Evolutionary conservation across 352 stramenopile species (phyloP), one percentile per base, ranked within the genome.

Genomic region (Pythium dissimile): DNA sequence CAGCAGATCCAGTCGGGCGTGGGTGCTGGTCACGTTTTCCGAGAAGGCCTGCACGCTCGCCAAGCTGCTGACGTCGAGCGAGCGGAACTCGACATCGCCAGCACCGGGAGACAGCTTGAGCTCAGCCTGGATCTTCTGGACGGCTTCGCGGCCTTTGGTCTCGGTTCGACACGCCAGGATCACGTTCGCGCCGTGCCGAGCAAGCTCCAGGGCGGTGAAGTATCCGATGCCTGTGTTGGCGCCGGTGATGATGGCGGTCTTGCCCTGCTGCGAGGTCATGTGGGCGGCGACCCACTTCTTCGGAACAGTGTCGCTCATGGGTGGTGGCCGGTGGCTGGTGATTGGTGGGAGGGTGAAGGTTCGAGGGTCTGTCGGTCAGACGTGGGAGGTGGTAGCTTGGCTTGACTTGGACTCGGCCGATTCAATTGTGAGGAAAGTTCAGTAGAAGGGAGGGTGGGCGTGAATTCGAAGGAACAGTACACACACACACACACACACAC

Each of bases 161-260:
- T 69, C 57, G 27, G 30, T 61, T 23, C 80, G 75, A 65, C 77
- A 84, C 5, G 77, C 77, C 0, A 88, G 42, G 43, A 88, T 67
- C 18, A 90, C 77, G 20, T 80, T 43, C 28, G 73, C 86, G 24
- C 73, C 66, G 41, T 77, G 72, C 41, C 72, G 59, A 44, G 64
- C 80, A 24, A 95, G 64, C 3, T 48, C 59, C 50, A 69, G 54
- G 5, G 86, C 71, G 13, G 80, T 89, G 50, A 74, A 71, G 43
- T 83, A 87, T 5, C 88, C 88, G 43, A 97, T 71, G n/a, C 84
- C 82, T 11, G 83, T 72, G 62, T 94, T 96, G 48, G 59, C 68
- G 26, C 86, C 88, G 5, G 86, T 96, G 48, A 96, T 76, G 50
- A 95, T 63, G 12, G 72, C 80, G 51, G 96, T 58, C 21, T 81